Evolutionary conservation across 352 stramenopile genomes (phyloP), one percentile per base, ranked within the genome.

Genomic region (Phytopythium mirpurense): DNA sequence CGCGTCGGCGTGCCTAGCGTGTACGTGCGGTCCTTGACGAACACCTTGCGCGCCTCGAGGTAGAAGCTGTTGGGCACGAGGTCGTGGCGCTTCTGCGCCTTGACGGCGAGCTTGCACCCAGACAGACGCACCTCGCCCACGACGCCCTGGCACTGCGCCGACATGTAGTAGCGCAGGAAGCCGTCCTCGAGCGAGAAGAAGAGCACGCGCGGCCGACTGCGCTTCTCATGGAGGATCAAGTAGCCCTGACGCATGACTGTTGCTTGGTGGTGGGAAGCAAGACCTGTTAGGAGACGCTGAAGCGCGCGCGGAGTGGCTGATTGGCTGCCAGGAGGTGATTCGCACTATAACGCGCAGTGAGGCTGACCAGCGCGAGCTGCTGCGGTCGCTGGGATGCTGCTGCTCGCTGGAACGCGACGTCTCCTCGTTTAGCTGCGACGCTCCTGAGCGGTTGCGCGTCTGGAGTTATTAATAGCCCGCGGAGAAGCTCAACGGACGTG

Each of bases 21-120:
- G 68, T 94, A 94, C 51, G 81, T 82, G 12, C 78, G 72, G 54
- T 94, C 83, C 44, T 90, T 94, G 46, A 94, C 83, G 50, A 90
- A 87, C 23, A 94, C 83, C 37, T 87, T 88, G 56, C 83, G 74
- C 10, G 78, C 80, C 68, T 94, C 83, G 50, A 94, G 67, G 62
- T 74, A 88, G 67, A 94, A 94, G 43, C 75, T 89, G 61, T 91
- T 72, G 26, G 81, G 78, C 46, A 88, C 64, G 46, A 65, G 63
- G 49, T 94, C 79, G 0, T 54, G 24, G 44, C 83, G 80, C 60
- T 86, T 86, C 41, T 92, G 79, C 18, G 81, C 75, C 62, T 91
- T 92, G 53, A 94, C 79, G 12, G 67, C 66, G 68, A 94, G 72
- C 58, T 91, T 90, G 74, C 79, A 90, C 35, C 83, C 83, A 2